Percentiles rank a stretch among this genome's conserved stretches.
phyloP scores from a whole-genome alignment of 1,139 yeast genomes.

The Yamadazyma mexicana region DNA sequence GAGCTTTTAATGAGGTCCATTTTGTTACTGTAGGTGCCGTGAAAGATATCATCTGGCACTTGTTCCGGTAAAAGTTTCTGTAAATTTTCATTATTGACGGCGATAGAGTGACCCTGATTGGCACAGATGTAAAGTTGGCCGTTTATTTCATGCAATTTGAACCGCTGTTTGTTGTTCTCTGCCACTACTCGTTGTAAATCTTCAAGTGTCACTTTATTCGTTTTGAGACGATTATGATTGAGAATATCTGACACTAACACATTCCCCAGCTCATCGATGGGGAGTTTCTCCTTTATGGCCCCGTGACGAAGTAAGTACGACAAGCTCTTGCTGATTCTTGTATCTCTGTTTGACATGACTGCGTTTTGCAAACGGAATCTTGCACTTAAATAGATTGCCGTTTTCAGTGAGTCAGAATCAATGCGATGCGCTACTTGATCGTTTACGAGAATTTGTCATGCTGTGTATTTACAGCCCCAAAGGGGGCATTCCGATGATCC shows the following conservation, averaged over 20 bases:
- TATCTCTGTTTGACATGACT: slow-evolving; percentile 36
- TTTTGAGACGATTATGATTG: slow-evolving; percentile 57
- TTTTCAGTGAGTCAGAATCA: too few species aligned
- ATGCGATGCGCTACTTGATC: not conserved
- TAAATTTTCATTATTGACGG: slow-evolving; percentile 44
- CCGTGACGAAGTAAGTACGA: slow-evolving; percentile 82
- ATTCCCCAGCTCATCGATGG: slow-evolving; percentile 69
- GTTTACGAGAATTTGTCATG: slow-evolving; percentile 8
- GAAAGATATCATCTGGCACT: slow-evolving; percentile 49
- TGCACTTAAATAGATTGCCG: too few species aligned
- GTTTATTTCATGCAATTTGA: slow-evolving; percentile 35
- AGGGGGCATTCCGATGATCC: too few species aligned
- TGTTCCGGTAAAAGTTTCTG: slow-evolving; percentile 19
- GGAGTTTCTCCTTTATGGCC: slow-evolving; percentile 68
- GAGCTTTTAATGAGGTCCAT: slow-evolving; percentile 51
- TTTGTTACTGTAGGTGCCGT: slow-evolving; percentile 71
- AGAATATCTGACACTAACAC: slow-evolving; percentile 55
- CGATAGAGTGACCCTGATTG: slow-evolving; percentile 86
- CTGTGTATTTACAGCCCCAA: too few species aligned
- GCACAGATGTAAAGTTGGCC: slow-evolving; percentile 63
- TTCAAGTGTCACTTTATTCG: slow-evolving; percentile 49
- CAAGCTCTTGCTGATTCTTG: slow-evolving; percentile 67
- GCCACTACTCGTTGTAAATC: slow-evolving; percentile 65
- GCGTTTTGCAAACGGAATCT: too few species aligned
- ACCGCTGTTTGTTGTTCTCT: slow-evolving; percentile 70